A percentile compares a stretch with the other conserved stretches of the same genome.
These are phyloP conservation scores for Exophiala spinifera DNA, from an alignment of 2,329 filamentous ascomycete genomes.

Conservation along the genomic window DNA sequence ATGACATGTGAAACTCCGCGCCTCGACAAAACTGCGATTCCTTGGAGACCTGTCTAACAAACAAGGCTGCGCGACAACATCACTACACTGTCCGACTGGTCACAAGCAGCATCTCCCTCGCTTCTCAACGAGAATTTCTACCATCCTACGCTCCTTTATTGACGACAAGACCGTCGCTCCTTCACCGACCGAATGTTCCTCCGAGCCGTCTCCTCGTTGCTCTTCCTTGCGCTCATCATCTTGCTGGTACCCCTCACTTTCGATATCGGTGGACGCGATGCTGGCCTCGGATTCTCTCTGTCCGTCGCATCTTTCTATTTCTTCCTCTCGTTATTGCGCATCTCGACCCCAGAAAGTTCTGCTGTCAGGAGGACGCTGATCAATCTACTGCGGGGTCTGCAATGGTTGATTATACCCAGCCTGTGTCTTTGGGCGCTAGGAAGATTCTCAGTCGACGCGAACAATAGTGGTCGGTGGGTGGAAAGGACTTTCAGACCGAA, in stretches of 20 bases:
- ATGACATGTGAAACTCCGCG: slow-evolving; percentile 28
- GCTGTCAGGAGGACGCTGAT: slow-evolving; percentile 70
- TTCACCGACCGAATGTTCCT: slow-evolving; percentile 65
- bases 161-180: slow-evolving; percentile 46
- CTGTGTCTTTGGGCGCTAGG: slow-evolving; percentile 94
- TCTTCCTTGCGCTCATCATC: slow-evolving; percentile 88
- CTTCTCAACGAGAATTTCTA: slow-evolving; percentile 1
- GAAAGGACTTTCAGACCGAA: slow-evolving; percentile 71
- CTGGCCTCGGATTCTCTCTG: slow-evolving; percentile 89
- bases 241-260: slow-evolving; percentile 96
- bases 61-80: slow-evolving; percentile 1
- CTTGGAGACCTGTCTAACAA: not conserved
- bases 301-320: slow-evolving; percentile 88
- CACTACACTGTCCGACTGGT: no score
- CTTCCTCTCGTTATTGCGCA: slow-evolving; percentile 74
- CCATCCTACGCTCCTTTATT: slow-evolving; percentile 41
- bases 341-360: slow-evolving; percentile 76
- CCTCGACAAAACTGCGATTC: slow-evolving; percentile 15
- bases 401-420: slow-evolving; percentile 81
- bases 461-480: slow-evolving; percentile 70
- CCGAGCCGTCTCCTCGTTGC: slow-evolving; percentile 71
- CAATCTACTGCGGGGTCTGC: slow-evolving; percentile 67
- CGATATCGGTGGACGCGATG: slow-evolving; percentile 93
- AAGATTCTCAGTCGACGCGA: slow-evolving; percentile 90
- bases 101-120: no score